Conservation (phyloP, 192 early-diverging fungal genomes). For the Linnemannia elongata region DNA sequence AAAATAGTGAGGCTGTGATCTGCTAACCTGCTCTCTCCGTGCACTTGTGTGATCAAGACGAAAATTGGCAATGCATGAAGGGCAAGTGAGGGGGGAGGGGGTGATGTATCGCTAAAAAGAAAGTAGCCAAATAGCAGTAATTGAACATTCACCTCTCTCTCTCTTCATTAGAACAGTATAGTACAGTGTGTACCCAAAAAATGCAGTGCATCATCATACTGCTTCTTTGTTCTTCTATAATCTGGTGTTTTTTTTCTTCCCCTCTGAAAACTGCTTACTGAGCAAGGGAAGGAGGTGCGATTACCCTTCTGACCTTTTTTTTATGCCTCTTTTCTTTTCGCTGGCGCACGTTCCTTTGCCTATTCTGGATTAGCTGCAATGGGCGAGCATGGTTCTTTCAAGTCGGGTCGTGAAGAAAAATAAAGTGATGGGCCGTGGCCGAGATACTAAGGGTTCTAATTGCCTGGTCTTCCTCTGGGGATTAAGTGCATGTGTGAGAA, state of each 20-base stretch:
- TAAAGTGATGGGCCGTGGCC: too few relatives aligned
- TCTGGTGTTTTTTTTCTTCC: neutral
- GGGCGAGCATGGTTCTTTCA: too few relatives aligned
- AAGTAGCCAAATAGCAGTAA: neutral
- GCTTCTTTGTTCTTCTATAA: neutral
- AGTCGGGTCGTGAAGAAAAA: too few relatives aligned
- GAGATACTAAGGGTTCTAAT: too few relatives aligned
- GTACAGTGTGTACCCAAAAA: neutral
- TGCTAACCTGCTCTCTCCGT: neutral
- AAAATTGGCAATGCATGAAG: too few relatives aligned
- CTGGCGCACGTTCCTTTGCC: neutral
- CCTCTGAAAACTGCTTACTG: neutral
- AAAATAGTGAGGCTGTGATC: neutral
- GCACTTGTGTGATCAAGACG: neutral
- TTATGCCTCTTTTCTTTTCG: neutral
- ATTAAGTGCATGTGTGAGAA: too few relatives aligned
- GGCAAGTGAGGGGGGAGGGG: too few relatives aligned
- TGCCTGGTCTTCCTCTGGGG: too few relatives aligned
- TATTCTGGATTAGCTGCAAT: too few relatives aligned
- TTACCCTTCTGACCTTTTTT: neutral
- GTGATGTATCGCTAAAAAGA: too few relatives aligned
- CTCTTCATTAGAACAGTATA: neutral
- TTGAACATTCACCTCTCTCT: neutral
- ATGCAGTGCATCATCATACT: constrained; percentile 1
- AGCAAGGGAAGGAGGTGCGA: neutral